Base-by-base conservation (phyloP, 192 early-diverging fungal species). In the Tieghemiomyces parasiticus region DNA sequence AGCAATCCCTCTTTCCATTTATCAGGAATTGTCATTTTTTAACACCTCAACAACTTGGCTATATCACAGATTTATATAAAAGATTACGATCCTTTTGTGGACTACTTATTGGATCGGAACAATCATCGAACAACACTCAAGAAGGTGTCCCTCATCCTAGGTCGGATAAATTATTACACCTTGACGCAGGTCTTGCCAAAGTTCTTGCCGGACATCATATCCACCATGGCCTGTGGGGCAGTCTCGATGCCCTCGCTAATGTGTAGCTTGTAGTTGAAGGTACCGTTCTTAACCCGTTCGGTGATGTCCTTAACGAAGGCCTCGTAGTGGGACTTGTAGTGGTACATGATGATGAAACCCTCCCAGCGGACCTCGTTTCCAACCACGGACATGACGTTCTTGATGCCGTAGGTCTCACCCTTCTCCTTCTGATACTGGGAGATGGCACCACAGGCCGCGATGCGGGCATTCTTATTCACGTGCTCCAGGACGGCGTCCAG, bases 401-500 rank as follows among this genome's bases (percentile, higher is more conserved):
- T 76, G 33, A 83, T 58, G 54, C 72, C 71, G 61, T 83, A 75
- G 35, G 65, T 48, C 50, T 77, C 65, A 4, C 67, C 73, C 8
- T 71, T 64, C 12, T 71, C 63, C 25, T 63, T 60, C 62, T 82
- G 75, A 68, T 86, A 84, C 55, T 84, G 79, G 25, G 85, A 83
- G 59, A 89, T 87, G 65, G 78, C 79, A 42, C 90, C 88, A 61
- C 84, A 87, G 13, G 74, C 74, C n/a, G 82, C 59, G 52, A 93
- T 74, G 54, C 91, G 80, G 2, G 78, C 88, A 56, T 71, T 62
- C 4, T 16, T 20, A 68, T 91, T 91, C 67, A 84, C 72, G 30
- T 74, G 62, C 16, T 67, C 64, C 24, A 95, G 68, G 8, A 74
- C 85, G 24, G 76, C 76, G 20, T 93, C 89, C 10, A 95, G 73